Evolutionary conservation across 148 eudicot species (phyloP).

Genomic region (Arbutus unedo): DNA sequence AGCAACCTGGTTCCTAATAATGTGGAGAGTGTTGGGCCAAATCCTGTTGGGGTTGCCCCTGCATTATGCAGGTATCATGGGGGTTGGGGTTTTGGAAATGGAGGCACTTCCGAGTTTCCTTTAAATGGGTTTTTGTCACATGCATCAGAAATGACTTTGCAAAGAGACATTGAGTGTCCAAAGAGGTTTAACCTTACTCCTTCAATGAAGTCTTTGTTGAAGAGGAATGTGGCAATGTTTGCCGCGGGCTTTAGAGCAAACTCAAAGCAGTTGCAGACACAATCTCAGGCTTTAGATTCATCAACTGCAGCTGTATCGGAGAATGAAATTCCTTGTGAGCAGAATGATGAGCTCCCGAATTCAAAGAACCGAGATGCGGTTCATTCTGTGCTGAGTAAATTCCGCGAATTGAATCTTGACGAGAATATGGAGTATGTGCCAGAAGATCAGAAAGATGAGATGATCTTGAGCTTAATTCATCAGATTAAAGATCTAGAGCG

Average conservation of each 20-base stretch:
- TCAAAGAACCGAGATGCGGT: conserved; percentile 63
- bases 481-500: conserved; percentile 88
- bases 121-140: conserved; percentile 47
- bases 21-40: conserved; percentile 41
- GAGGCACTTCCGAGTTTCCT: conserved; percentile 54
- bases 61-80: conserved; percentile 77
- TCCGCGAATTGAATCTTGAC: conserved; percentile 79
- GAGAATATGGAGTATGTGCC: conserved; percentile 63
- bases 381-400: conserved; percentile 68
- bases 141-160: conserved; percentile 50
- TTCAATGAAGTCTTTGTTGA: conserved; percentile 76
- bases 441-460: conserved; percentile 87
- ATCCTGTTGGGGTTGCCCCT: conserved; percentile 49
- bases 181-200: conserved; percentile 91
- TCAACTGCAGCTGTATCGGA: conserved; percentile 34
- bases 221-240: conserved; percentile 84
- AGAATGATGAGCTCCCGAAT: conserved; percentile 41
- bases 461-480: conserved; percentile 61
- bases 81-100: conserved; percentile 86
- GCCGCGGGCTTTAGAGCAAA: conserved; percentile 83
- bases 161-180: conserved; percentile 78
- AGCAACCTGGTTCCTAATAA: conserved; percentile 21
- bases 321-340: conserved; percentile 32
- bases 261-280: conserved; percentile 48
- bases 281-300: conserved; percentile 48